Conservation (phyloP, 129 eudicot species). For the Artemisia argyi region DNA sequence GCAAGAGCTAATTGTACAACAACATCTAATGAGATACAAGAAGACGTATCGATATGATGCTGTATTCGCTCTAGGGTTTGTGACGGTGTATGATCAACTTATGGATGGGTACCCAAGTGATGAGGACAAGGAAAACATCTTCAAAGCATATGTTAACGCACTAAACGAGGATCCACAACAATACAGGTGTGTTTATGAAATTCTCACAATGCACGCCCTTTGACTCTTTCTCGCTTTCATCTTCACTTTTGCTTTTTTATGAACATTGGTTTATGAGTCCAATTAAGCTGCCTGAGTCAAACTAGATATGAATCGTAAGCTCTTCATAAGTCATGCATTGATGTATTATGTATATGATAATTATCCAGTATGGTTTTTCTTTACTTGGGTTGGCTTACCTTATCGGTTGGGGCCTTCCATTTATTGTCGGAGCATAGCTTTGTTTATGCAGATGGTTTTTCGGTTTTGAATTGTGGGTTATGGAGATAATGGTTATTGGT, state of each 20-base stretch:
- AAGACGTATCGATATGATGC: conserved; percentile 73
- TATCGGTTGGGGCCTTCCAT: neutral
- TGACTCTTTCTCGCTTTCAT: neutral
- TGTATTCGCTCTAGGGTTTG: conserved; percentile 92
- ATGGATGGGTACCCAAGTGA: conserved; percentile 97
- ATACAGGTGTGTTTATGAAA: conserved; percentile 51
- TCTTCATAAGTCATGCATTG: neutral
- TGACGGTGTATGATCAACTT: conserved; percentile 90
- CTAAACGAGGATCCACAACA: conserved; percentile 79
- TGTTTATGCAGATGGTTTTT: conserved; percentile 1
- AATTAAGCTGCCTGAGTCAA: neutral
- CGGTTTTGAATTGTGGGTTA: neutral
- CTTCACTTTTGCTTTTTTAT: neutral
- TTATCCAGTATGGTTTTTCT: neutral
- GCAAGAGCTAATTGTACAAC: conserved; percentile 87
- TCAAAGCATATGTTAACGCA: conserved; percentile 77
- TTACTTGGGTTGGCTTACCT: neutral
- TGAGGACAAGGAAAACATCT: conserved; percentile 77
- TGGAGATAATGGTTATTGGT: neutral
- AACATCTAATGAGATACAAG: conserved; percentile 86
- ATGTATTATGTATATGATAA: neutral
- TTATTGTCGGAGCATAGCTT: neutral
- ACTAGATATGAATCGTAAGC: neutral
- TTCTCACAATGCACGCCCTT: neutral
- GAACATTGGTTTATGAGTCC: neutral